Base-by-base conservation (phyloP, 2,329 filamentous ascomycete genomes). In the Penicillium brevicompactum region DNA sequence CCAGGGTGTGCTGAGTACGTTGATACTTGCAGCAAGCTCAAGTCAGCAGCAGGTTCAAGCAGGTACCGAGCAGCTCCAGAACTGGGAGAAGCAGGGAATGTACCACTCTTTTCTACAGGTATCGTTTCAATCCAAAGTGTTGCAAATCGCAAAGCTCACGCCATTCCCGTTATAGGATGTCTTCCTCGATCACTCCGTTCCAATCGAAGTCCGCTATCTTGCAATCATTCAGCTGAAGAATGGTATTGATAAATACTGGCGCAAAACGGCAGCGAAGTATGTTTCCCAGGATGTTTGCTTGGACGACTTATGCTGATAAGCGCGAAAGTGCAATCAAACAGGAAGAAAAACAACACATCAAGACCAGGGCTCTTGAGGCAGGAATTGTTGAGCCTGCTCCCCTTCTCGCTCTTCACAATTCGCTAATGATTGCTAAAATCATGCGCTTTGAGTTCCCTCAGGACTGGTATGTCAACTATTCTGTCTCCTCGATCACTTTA, bases 181-280 rank as follows among this genome's bases (percentile, higher is more conserved):
- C 34, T 97, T 92, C 71, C 82, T 96, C 60, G 90, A 96, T 76
- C 86, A 86, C 58, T 85, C 86, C 2, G 78, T 95, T 1, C 89
- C 91, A 1, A 76, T 85, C 55, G 87, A 95, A 67, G 84, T 93
- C 50, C 89, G 94, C 58, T 92, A 96, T 68, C 86, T 97, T 10
- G 90, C 93, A 51, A 86, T 97, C 55, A 96, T 97, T 63, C 90
- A 96, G 70, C 82, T 99, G 51, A 97, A 97, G 73, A 97, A 97
- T 73, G 94, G 92, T 52, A 92, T 97, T 74, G 93, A 97, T 71
- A 92, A 89, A 70, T 91, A 92, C 74, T 99, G 94, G 94, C 84
- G 94, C 69, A 91, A 82, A 70, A 90, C 89, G 32, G 86, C 90
- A 47, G 84, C 89, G 53, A 86, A 87, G 70, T 83, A 84, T 27